phyloP scores from a whole-genome alignment of 805 yeast species.

The Saturnispora besseyi region DNA sequence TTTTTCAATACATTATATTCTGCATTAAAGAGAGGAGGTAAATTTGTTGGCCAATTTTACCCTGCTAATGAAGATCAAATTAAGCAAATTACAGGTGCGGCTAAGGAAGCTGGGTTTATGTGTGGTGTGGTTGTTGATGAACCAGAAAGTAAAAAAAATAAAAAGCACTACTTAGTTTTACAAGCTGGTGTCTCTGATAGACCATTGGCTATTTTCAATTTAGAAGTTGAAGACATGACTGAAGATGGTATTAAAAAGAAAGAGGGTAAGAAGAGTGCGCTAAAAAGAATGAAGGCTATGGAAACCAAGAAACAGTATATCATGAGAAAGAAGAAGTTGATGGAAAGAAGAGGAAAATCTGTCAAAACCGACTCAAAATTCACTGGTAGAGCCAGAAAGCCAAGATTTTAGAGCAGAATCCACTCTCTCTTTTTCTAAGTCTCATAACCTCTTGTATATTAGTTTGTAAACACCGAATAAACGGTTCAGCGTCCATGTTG shows the following conservation, averaged over 20 bases:
- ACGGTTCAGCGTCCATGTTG: background rate
- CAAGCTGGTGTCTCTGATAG: conserved; percentile 78
- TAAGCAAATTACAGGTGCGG: conserved; percentile 68
- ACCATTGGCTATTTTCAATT: conserved; percentile 68
- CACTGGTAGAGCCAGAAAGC: conserved; percentile 77
- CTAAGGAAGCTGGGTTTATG: conserved; percentile 90
- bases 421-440: no score
- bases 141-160: conserved; percentile 85
- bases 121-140: conserved; percentile 94
- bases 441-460: background rate
- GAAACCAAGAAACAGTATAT: conserved; percentile 80
- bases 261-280: conserved; percentile 33
- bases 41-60: conserved; percentile 94
- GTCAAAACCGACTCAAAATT: conserved; percentile 89
- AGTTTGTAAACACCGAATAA: background rate
- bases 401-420: conserved; percentile 37
- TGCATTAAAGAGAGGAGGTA: conserved; percentile 84
- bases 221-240: conserved; percentile 61
- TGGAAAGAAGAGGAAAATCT: conserved; percentile 80
- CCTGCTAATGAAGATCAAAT: conserved; percentile 86
- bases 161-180: conserved; percentile 81
- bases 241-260: conserved; percentile 4
- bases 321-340: conserved; percentile 83
- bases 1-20: conserved; percentile 88
- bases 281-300: conserved; percentile 41